These are phyloP conservation scores for Gossypium sturtianum DNA, from an alignment of 345 rosid species.

Conservation along the genomic window DNA sequence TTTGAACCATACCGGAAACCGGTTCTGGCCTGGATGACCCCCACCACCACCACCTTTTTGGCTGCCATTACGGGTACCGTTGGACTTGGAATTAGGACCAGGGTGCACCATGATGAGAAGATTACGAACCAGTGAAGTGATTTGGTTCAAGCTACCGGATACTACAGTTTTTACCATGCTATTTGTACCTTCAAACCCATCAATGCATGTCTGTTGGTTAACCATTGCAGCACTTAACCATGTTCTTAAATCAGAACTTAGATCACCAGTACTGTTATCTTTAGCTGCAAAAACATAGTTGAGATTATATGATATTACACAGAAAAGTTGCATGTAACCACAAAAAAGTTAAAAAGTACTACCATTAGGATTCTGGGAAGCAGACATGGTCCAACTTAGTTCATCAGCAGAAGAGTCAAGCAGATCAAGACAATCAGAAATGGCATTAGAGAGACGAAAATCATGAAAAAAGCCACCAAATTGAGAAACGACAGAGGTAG, in stretches of 20 bases:
- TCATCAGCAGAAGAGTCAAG: constrained; percentile 56
- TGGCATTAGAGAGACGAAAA: constrained; percentile 37
- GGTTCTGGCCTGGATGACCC: neutral
- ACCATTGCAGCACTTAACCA: constrained; percentile 81
- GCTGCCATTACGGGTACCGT: neutral
- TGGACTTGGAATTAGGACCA: constrained; percentile 20
- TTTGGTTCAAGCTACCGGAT: constrained; percentile 45
- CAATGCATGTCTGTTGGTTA: constrained; percentile 75
- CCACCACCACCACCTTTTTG: neutral
- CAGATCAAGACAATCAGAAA: constrained; percentile 62
- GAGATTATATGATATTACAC: neutral
- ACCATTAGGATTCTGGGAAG: constrained; percentile 52
- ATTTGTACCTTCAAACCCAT: constrained; percentile 67
- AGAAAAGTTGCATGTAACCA: neutral
- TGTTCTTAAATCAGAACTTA: constrained; percentile 58
- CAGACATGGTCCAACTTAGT: constrained; percentile 54
- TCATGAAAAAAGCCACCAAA: constrained; percentile 32
- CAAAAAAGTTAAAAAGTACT: neutral
- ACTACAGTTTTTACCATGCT: constrained; percentile 43
- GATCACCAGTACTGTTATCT: constrained; percentile 59
- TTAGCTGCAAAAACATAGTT: constrained; percentile 36
- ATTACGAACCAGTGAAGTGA: constrained; percentile 37
- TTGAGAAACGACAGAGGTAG: constrained; percentile 28
- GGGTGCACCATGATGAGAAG: constrained; percentile 54
- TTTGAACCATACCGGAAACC: constrained; percentile 59